phyloP scores from a whole-genome alignment of 768 basidiomycete genomes.

The Kwoniella botswanensis region DNA sequence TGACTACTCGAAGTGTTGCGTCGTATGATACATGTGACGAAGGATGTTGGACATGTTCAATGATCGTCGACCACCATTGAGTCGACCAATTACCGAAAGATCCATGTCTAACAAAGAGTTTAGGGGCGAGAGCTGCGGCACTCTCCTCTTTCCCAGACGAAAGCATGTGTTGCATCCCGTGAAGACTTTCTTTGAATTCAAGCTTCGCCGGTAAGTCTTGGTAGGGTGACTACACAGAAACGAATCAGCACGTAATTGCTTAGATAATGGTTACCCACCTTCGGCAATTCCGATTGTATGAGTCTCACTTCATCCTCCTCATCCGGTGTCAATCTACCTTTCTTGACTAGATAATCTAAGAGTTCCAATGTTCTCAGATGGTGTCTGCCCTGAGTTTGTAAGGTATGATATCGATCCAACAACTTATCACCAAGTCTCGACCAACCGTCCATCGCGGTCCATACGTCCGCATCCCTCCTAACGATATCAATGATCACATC shows the following conservation, averaged over 20 bases:
- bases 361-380: constrained; percentile 27
- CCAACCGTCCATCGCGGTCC: constrained; percentile 54
- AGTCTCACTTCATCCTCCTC: constrained; percentile 36
- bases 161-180: constrained; percentile 18
- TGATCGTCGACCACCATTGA: constrained; percentile 33
- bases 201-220: constrained; percentile 8
- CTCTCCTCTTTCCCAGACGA: constrained; percentile 5
- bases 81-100: constrained; percentile 31
- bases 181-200: constrained; percentile 24
- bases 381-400: constrained; percentile 24
- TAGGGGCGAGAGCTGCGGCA: constrained; percentile 15
- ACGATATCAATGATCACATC: constrained; percentile 40
- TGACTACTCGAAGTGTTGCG: constrained; percentile 7
- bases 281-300: constrained; percentile 17
- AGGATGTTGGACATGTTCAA: constrained; percentile 19
- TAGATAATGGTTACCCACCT: constrained; percentile 14
- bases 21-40: constrained; percentile 1
- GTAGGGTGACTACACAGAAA: background rate
- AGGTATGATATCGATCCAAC: constrained; percentile 32
- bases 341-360: constrained; percentile 31
- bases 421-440: constrained; percentile 36
- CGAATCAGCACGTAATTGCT: background rate
- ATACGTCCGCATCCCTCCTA: constrained; percentile 43
- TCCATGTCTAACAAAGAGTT: constrained; percentile 34
- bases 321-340: constrained; percentile 32